Evolutionary conservation across 2,329 filamentous ascomycete species (phyloP).

Genomic region (Lasiodiplodia theobromae): DNA sequence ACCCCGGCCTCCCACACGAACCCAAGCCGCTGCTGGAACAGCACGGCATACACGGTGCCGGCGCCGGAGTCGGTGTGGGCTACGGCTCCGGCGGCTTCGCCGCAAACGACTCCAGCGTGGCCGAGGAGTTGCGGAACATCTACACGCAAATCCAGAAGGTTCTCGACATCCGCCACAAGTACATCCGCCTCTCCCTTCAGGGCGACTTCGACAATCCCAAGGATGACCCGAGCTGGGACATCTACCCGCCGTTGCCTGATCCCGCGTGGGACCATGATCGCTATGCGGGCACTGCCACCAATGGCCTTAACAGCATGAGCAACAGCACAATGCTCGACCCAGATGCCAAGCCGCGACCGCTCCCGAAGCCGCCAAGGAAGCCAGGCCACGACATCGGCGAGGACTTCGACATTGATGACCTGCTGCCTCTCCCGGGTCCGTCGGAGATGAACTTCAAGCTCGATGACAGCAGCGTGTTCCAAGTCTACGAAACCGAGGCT

Average conservation of each 20-base stretch:
- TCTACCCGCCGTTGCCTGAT: constrained; percentile 91
- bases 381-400: constrained; percentile 89
- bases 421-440: constrained; percentile 74
- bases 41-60: constrained; percentile 65
- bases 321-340: constrained; percentile 46
- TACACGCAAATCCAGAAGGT: constrained; percentile 90
- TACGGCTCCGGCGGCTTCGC: constrained; percentile 69
- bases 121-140: constrained; percentile 82
- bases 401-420: constrained; percentile 84
- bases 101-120: constrained; percentile 78
- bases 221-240: constrained; percentile 80
- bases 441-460: constrained; percentile 78
- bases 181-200: constrained; percentile 85
- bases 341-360: constrained; percentile 38
- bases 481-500: constrained; percentile 79
- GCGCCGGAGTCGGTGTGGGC: constrained; percentile 67
- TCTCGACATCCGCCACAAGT: constrained; percentile 86
- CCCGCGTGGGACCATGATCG: constrained; percentile 81
- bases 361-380: constrained; percentile 70
- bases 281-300: constrained; percentile 37
- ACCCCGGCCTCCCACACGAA: constrained; percentile 63
- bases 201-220: constrained; percentile 85
- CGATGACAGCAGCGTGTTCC: constrained; percentile 86
- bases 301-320: constrained; percentile 43
- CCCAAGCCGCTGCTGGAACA: constrained; percentile 61